These are phyloP conservation scores for Scheffersomyces amazonensis DNA, from an alignment of 805 yeast species.

Conservation along the genomic window DNA sequence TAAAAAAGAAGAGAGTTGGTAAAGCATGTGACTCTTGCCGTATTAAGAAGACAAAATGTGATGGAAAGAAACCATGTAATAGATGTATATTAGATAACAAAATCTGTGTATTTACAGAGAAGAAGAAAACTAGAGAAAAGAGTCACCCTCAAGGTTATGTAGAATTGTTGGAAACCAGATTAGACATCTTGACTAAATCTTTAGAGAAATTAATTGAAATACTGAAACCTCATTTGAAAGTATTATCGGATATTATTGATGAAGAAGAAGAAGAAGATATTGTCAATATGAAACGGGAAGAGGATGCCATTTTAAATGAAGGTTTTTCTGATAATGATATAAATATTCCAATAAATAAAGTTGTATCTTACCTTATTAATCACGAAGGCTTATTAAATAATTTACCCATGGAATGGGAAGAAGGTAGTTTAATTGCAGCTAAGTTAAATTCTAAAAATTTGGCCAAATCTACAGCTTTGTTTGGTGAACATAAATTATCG, in stretches of 20 bases:
- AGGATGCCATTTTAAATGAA: constrained; percentile 5
- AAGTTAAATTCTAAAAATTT: constrained; percentile 23
- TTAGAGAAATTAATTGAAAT: constrained; percentile 40
- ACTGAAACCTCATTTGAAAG: constrained; percentile 26
- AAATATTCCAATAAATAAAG: constrained; percentile 35
- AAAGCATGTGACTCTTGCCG: constrained; percentile 66
- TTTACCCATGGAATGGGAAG: constrained; percentile 45
- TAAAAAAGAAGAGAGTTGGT: constrained; percentile 54
- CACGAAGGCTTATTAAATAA: constrained; percentile 37
- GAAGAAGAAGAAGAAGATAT: neutral
- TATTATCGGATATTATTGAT: constrained; percentile 10
- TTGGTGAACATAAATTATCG: constrained; percentile 27
- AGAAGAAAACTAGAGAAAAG: constrained; percentile 53
- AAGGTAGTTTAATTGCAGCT: constrained; percentile 42
- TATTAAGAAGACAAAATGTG: constrained; percentile 61
- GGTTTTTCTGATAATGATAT: neutral
- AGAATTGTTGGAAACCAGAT: constrained; percentile 58
- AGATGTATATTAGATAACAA: constrained; percentile 55
- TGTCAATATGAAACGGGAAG: no score
- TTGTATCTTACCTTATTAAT: constrained; percentile 40
- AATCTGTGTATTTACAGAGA: constrained; percentile 57
- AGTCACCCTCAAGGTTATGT: constrained; percentile 59
- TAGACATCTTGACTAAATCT: constrained; percentile 50
- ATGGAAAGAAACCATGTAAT: constrained; percentile 60
- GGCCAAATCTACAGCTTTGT: constrained; percentile 23